Base-by-base conservation (phyloP, 352 stramenopile species). In the Pythium sp. region DNA sequence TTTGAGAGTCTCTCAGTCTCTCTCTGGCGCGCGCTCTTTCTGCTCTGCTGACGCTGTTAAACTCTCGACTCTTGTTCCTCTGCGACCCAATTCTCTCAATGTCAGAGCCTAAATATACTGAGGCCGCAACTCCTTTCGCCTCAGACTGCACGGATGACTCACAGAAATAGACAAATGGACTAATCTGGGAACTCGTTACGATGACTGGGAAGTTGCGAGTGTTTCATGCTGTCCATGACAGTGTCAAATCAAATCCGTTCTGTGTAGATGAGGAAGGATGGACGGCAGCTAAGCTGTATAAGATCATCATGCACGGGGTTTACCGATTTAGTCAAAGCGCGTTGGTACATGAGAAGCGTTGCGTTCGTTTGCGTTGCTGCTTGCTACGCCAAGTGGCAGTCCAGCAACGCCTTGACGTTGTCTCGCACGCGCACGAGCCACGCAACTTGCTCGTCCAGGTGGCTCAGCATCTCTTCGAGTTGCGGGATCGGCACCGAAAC, bases 391-490 rank as follows among this genome's bases (percentile, higher is more conserved):
- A 76, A 74, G 67, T 90, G 76, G 32, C 84, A 94, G 58, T 91
- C 83, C 5, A 93, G 67, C 32, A 94, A 64, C 43, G 87, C 84
- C 56, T 90, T 84, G 56, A 86, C 74, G 56, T 94, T 92, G 74
- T 93, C 80, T 47, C 87, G 84, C 32, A 89, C 74, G 8, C 86
- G 82, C 47, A 87, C 79, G 56, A 94, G 73, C 76, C 77, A 86
- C 55, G 74, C 75, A 34, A 90, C 77, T 43, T 91, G 84, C 41
- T 86, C 76, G 54, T 93, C 83, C 0, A 92, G 63, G 51, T 86
- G 84, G 20, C 69, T 71, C 26, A 93, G 67, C 75, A 95, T 93
- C 66, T 95, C 86, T 58, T 95, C 86, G 2, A 95, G 58, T 58
- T 91, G 85, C 53, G 86, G 83, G 56, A 95, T 90, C 54, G 85